phyloP scores from a whole-genome alignment of 2,329 filamentous ascomycete species.

The Parafenestella ontariensis region DNA sequence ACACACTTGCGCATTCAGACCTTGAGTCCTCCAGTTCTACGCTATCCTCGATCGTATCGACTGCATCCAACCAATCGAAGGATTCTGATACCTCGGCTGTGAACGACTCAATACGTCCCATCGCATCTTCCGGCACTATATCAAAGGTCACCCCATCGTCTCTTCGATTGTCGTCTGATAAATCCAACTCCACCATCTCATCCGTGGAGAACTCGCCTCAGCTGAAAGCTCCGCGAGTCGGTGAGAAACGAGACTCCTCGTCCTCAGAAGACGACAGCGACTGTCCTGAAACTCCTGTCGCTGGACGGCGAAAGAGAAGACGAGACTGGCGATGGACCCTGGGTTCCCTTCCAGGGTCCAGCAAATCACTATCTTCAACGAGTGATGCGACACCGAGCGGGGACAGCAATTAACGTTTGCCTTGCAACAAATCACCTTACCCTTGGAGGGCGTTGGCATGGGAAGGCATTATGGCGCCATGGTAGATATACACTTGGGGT shows the following conservation, averaged over 20 bases:
- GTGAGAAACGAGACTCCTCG: slow-evolving; percentile 55
- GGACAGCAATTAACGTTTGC: slow-evolving; percentile 35
- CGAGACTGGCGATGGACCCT: slow-evolving; percentile 66
- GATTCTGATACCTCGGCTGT: slow-evolving; percentile 18
- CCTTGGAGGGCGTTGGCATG: slow-evolving; percentile 5
- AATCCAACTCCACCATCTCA: slow-evolving; percentile 16
- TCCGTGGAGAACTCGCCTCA: slow-evolving; percentile 36
- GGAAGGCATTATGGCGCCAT: slow-evolving; percentile 6
- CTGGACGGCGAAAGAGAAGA: slow-evolving; percentile 60
- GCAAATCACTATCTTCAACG: slow-evolving; percentile 30
- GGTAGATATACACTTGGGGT: slow-evolving; percentile 7
- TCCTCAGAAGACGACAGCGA: slow-evolving; percentile 57
- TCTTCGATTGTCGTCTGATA: slow-evolving; percentile 13
- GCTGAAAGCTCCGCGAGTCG: slow-evolving; percentile 35
- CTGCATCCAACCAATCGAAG: slow-evolving; percentile 16
- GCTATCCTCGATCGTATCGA: slow-evolving; percentile 31
- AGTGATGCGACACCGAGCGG: slow-evolving; percentile 33
- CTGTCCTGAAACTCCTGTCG: slow-evolving; percentile 61
- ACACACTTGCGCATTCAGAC: slow-evolving; percentile 64
- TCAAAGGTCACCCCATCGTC: slow-evolving; percentile 22
- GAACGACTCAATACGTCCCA: slow-evolving; percentile 20
- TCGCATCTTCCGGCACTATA: slow-evolving; percentile 14
- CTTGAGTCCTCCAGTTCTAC: slow-evolving; percentile 53
- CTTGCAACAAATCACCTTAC: neutral
- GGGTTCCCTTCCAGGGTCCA: slow-evolving; percentile 50